Conservation (phyloP, 306 rosid species). For the Comarum palustre region DNA sequence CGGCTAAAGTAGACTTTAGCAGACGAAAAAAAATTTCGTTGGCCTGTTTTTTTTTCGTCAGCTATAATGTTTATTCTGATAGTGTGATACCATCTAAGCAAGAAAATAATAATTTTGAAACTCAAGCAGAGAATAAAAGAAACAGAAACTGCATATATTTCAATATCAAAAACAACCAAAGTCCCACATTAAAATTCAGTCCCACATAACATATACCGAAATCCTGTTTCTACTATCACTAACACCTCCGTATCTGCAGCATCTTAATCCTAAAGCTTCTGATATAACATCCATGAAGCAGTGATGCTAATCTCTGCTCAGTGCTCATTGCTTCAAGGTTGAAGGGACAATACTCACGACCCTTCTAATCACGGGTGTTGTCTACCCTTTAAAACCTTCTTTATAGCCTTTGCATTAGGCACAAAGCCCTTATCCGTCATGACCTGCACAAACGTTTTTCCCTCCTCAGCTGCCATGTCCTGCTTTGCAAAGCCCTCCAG, state of each 20-base stretch:
- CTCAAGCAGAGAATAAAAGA: not conserved
- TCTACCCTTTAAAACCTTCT: constrained; percentile 37
- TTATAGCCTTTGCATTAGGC: constrained; percentile 56
- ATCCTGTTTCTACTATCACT: not conserved
- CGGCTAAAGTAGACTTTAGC: too few species aligned
- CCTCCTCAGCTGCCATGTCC: constrained; percentile 31
- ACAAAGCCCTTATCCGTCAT: constrained; percentile 53
- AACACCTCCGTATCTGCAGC: not conserved
- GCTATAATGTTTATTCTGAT: too few species aligned
- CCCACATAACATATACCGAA: not conserved
- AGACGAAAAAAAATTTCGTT: too few species aligned
- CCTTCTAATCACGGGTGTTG: not conserved
- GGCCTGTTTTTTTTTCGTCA: too few species aligned
- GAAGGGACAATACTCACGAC: not conserved
- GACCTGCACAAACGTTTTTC: constrained; percentile 37
- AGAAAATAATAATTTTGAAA: too few species aligned
- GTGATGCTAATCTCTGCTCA: too few species aligned
- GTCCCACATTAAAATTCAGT: too few species aligned
- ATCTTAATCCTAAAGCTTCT: not conserved
- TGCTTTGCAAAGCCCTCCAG: constrained; percentile 46
- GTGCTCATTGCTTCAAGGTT: not conserved
- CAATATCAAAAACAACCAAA: not conserved
- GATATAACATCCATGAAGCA: not conserved
- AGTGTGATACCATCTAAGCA: not conserved
- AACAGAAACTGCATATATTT: not conserved